Conservation (phyloP, 2,329 filamentous ascomycete genomes). For the Phyllosticta citribraziliensis region DNA sequence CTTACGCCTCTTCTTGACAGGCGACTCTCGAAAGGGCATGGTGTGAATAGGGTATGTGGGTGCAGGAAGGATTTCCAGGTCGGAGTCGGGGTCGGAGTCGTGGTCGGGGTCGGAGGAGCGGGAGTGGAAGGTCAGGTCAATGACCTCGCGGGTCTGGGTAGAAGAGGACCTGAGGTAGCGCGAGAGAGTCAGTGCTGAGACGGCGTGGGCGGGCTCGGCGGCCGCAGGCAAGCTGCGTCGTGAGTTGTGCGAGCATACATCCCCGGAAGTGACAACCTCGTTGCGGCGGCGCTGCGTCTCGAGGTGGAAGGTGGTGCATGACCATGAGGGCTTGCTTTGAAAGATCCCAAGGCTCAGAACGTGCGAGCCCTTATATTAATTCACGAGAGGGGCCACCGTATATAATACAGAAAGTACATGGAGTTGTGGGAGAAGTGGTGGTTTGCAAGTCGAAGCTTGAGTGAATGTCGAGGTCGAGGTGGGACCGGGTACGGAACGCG, state of each 20-base stretch:
- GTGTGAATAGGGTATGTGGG: background rate
- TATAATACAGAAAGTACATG: too few species aligned
- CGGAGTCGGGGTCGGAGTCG: background rate
- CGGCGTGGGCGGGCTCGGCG: background rate
- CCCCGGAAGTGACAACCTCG: background rate
- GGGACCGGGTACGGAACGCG: too few species aligned
- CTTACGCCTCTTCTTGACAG: constrained; percentile 2
- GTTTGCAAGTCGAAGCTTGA: too few species aligned
- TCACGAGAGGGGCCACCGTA: too few species aligned
- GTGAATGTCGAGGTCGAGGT: too few species aligned
- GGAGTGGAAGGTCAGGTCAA: background rate
- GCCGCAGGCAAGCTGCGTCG: too few species aligned
- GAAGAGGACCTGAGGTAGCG: background rate
- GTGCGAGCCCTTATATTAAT: too few species aligned
- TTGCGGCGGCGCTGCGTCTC: background rate
- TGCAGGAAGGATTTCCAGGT: background rate
- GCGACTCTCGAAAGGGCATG: background rate
- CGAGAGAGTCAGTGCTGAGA: background rate
- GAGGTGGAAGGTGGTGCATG: background rate
- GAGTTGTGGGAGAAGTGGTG: too few species aligned
- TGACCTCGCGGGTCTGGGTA: background rate
- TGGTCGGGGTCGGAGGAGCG: background rate
- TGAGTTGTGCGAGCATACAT: background rate
- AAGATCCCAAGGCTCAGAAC: too few species aligned
- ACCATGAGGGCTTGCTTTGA: background rate